Base-by-base conservation (phyloP, 2,329 filamentous ascomycete species). In the Penicillium sp. region DNA sequence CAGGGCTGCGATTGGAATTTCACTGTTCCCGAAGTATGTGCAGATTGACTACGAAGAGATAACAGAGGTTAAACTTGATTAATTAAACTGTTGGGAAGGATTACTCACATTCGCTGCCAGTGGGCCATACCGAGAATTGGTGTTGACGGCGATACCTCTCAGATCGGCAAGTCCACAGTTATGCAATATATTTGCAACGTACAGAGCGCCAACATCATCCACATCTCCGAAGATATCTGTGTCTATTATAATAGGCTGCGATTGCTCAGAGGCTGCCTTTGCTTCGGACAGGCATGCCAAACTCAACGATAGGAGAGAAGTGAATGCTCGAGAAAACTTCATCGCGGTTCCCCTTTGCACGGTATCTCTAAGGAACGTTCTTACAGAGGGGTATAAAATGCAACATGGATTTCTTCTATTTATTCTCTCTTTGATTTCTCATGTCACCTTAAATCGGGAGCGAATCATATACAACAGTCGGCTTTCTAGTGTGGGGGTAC, bases 221-320 rank as follows among this genome's bases (percentile, higher is more conserved):
- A 49, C 46, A 21, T 49, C 46, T 8, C 46, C 46, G n/a, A 49
- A 49, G 10, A 49, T 49, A 18, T 49, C 46, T 7, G 46, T 49
- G 23, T 49, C 46, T 23, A 49, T 49, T 10, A 49, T 29, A 11
- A 49, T 29, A 6, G 46, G 10, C 18, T 49, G 46, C 3, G 36
- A 4, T 13, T 39, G 10, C 14, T 39, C 13, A 7, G 36, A 11
- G 11, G 5, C 5, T 21, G 36, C 6, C 19, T 14, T 14, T 9
- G 36, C 36, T 13, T 21, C 18, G 5, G 36, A 39, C 4, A 21
- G 19, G 14, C 5, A 39, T 39, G 36, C 36, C 36, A 23, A 18
- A 3, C 46, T 34, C 26, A 29, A 34, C 4, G 43, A 28, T 13
- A 39, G 36, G 10, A 39, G 36, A 23, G 21, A 39, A 13, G 36